A percentile compares a stretch with the other conserved stretches of the same genome.
Evolutionary conservation across 176 grass and related monocot genomes (phyloP).

Genomic region (Canna indica): DNA sequence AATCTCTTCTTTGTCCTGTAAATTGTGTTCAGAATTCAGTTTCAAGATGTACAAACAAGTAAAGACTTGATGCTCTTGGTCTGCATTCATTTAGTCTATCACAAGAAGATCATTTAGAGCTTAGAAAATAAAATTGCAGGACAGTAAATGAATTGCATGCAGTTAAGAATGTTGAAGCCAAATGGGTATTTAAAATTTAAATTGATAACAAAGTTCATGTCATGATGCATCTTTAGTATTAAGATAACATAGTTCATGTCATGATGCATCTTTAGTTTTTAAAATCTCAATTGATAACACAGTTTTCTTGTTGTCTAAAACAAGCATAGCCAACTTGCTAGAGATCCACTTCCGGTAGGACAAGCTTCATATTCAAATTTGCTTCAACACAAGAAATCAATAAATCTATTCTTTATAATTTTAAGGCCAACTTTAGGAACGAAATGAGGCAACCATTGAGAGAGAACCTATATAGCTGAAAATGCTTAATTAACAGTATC

Average conservation of each 20-base stretch:
- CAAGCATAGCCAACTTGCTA: constrained; percentile 42
- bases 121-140: no score
- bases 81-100: not conserved
- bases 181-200: not conserved
- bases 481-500: not conserved
- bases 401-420: constrained; percentile 63
- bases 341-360: constrained; percentile 25
- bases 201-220: not conserved
- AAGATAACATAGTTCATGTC: no score
- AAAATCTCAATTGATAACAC: no score
- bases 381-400: constrained; percentile 24
- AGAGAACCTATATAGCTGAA: constrained; percentile 50
- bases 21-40: not conserved
- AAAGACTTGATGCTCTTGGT: not conserved
- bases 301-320: constrained; percentile 39
- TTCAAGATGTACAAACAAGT: not conserved
- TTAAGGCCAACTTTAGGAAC: constrained; percentile 71
- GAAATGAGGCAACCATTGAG: constrained; percentile 75
- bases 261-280: no score
- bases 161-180: not conserved
- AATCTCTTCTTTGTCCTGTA: constrained; percentile 55
- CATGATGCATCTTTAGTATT: no score
- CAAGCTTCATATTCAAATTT: constrained; percentile 18
- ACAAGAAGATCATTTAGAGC: no score
- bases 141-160: no score